A percentile compares a stretch with the other conserved stretches of the same genome.
Conservation (phyloP, 805 yeast genomes). For the Lachancea mirantina region DNA sequence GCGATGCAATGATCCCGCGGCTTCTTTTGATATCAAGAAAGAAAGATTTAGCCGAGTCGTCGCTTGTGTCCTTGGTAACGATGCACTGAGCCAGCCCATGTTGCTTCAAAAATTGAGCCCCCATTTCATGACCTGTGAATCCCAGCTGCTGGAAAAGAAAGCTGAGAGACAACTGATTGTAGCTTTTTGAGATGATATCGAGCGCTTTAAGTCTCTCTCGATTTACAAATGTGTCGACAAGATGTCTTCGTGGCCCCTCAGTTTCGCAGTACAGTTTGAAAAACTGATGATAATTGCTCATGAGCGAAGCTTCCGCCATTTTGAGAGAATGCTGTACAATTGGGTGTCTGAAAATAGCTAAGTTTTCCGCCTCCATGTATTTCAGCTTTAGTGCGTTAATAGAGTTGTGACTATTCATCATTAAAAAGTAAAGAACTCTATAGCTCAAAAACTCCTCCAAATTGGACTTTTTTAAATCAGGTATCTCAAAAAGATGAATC, state of each 20-base stretch:
- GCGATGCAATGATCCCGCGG: constrained; percentile 32
- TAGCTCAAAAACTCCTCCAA: constrained; percentile 65
- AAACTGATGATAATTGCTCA: constrained; percentile 47
- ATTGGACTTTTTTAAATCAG: constrained; percentile 31
- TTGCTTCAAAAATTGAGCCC: constrained; percentile 37
- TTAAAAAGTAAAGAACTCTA: constrained; percentile 62
- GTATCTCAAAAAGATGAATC: constrained; percentile 48
- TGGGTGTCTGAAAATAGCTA: constrained; percentile 14
- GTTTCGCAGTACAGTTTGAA: constrained; percentile 38
- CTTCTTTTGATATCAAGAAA: constrained; percentile 32
- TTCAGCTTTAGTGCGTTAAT: constrained; percentile 17
- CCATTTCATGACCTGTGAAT: constrained; percentile 35
- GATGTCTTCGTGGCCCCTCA: constrained; percentile 36
- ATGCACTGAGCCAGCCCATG: constrained; percentile 34
- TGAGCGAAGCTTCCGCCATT: constrained; percentile 27
- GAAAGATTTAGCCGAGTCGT: constrained; percentile 27
- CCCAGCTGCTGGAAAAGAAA: constrained; percentile 35
- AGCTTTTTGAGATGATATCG: constrained; percentile 48
- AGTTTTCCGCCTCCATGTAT: constrained; percentile 10
- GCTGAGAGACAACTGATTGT: constrained; percentile 39
- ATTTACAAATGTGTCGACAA: constrained; percentile 47
- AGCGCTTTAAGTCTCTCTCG: constrained; percentile 55
- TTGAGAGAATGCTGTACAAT: constrained; percentile 25
- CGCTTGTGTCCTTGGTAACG: constrained; percentile 25
- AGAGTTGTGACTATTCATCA: constrained; percentile 52